Conservation (phyloP, 78 protist species). For the Anaeramoeba ignava region DNA sequence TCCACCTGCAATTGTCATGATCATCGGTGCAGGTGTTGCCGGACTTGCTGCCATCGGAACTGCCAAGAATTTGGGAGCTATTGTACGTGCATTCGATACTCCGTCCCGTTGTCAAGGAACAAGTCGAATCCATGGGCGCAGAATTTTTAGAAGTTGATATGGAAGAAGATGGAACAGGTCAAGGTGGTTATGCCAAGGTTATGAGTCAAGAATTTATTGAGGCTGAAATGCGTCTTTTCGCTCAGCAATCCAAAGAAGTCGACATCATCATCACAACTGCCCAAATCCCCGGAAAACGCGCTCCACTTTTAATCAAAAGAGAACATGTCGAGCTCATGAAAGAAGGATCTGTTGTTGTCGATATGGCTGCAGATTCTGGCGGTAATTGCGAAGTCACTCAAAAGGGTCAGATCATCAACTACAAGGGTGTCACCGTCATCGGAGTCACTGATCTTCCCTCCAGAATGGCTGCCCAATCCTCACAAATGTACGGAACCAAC, state of each 20-base stretch:
- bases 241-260: conserved; percentile 61
- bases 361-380: conserved; percentile 91
- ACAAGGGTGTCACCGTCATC: conserved; percentile 63
- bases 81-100: conserved; percentile 89
- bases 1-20: conserved; percentile 78
- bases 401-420: conserved; percentile 21
- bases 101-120: conserved; percentile 55
- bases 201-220: conserved; percentile 76
- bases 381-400: conserved; percentile 66
- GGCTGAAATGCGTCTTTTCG: conserved; percentile 76
- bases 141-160: conserved; percentile 78
- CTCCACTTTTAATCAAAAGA: conserved; percentile 68
- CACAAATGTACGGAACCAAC: conserved; percentile 65
- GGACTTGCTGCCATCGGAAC: conserved; percentile 85
- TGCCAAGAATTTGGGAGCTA: conserved; percentile 83
- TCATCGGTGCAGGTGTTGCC: conserved; percentile 95
- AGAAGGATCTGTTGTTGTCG: conserved; percentile 90
- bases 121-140: conserved; percentile 74
- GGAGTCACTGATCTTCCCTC: conserved; percentile 90
- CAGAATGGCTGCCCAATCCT: conserved; percentile 65
- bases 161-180: conserved; percentile 70
- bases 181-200: conserved; percentile 89
- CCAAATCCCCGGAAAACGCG: conserved; percentile 77
- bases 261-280: conserved; percentile 98
- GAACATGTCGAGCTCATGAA: conserved; percentile 46